These are phyloP conservation scores for Fusarium penzigii DNA, from an alignment of 2,329 filamentous ascomycete species.

Conservation along the genomic window DNA sequence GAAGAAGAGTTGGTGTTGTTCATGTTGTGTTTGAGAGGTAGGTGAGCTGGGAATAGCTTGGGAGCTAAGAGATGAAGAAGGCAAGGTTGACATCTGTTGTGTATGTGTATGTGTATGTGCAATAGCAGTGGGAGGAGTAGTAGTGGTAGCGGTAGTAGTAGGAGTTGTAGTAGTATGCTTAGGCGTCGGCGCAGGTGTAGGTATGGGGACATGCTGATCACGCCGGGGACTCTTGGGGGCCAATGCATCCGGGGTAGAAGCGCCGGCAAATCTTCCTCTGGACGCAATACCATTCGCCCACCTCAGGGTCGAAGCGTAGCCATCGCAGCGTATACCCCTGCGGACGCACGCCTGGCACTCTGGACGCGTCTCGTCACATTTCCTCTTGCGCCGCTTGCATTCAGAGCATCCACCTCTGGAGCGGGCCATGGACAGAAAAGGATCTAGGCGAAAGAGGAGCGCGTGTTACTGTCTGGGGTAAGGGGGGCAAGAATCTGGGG, in stretches of 20 bases:
- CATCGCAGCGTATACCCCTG: constrained; percentile 22
- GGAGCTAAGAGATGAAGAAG: too few species aligned
- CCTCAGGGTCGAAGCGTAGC: constrained; percentile 22
- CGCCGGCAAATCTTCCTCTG: constrained; percentile 26
- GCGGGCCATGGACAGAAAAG: constrained; percentile 14
- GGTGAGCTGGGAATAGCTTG: neutral
- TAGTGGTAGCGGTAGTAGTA: too few species aligned
- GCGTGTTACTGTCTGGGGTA: neutral
- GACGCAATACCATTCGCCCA: constrained; percentile 29
- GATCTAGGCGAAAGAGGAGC: too few species aligned
- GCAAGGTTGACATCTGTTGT: too few species aligned
- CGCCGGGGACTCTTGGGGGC: neutral
- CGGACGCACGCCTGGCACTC: constrained; percentile 20
- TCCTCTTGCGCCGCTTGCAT: constrained; percentile 27
- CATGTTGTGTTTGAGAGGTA: neutral
- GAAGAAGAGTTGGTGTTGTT: constrained; percentile 18
- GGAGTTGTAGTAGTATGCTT: neutral
- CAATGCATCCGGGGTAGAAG: constrained; percentile 16
- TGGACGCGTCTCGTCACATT: constrained; percentile 26
- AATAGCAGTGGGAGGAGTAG: too few species aligned
- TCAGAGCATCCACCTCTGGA: constrained; percentile 28
- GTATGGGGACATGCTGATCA: neutral
- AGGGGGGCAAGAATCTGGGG: neutral
- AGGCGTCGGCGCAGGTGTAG: neutral
- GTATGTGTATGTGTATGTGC: too few species aligned